Conservation (phyloP, 345 rosid genomes). For the Combretum micranthum region DNA sequence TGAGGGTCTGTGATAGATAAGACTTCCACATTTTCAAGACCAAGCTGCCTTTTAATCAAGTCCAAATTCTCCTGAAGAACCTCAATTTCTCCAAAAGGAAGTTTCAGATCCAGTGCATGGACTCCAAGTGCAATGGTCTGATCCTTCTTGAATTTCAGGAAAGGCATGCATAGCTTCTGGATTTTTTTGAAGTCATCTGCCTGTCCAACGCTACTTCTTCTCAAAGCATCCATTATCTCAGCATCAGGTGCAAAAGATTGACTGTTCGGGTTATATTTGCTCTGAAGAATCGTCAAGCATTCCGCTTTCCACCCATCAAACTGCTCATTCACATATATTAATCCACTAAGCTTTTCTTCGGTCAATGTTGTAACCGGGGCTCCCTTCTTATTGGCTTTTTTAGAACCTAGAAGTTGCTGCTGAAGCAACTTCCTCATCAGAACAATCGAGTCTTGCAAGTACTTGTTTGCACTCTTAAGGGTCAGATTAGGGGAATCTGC, state of each 20-base stretch:
- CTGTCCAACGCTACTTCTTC: constrained; percentile 44
- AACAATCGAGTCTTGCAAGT: constrained; percentile 80
- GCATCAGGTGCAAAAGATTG: constrained; percentile 51
- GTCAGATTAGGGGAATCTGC: constrained; percentile 62
- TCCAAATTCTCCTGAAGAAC: constrained; percentile 70
- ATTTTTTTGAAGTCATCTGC: constrained; percentile 52
- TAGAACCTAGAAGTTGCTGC: constrained; percentile 60
- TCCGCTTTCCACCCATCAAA: constrained; percentile 88
- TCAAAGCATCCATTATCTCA: constrained; percentile 56
- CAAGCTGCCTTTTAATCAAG: constrained; percentile 71
- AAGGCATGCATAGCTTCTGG: constrained; percentile 81
- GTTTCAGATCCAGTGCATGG: constrained; percentile 69
- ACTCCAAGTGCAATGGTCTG: constrained; percentile 59
- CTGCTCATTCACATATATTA: constrained; percentile 72
- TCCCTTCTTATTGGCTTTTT: constrained; percentile 64
- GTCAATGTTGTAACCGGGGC: constrained; percentile 38
- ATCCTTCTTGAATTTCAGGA: constrained; percentile 81
- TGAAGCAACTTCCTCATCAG: constrained; percentile 74
- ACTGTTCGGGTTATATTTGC: constrained; percentile 38
- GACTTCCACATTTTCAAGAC: constrained; percentile 58
- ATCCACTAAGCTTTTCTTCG: constrained; percentile 44
- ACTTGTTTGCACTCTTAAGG: constrained; percentile 79
- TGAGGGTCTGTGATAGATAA: constrained; percentile 39
- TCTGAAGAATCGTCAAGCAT: constrained; percentile 64
- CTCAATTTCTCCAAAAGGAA: constrained; percentile 82